These are phyloP conservation scores for Colletotrichum euphorbiae DNA, from an alignment of 2,329 filamentous ascomycete species.

Conservation along the genomic window DNA sequence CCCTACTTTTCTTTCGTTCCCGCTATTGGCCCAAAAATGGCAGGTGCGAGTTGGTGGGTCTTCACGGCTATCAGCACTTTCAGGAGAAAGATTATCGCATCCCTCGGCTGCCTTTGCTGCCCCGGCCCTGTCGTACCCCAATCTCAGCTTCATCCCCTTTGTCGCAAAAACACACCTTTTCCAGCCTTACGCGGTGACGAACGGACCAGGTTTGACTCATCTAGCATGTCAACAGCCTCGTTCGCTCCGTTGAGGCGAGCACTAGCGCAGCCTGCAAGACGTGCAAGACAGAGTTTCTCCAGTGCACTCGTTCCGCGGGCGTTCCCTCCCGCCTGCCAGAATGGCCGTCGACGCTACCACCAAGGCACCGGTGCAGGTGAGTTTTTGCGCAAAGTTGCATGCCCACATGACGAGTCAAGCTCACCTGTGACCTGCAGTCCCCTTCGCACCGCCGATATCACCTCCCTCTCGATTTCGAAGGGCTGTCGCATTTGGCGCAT, in stretches of 20 bases:
- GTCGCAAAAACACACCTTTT: background rate
- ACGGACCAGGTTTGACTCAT: background rate
- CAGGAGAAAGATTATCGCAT: too few relatives aligned
- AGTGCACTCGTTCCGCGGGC: background rate
- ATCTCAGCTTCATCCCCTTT: background rate
- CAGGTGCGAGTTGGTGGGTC: too few relatives aligned
- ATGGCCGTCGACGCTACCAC: constrained; percentile 23
- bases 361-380: constrained; percentile 12
- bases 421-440: background rate
- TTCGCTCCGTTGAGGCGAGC: constrained; percentile 14
- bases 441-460: background rate
- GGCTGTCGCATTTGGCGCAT: constrained; percentile 28
- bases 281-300: background rate
- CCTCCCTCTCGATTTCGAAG: constrained; percentile 28
- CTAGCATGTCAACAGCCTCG: constrained; percentile 1
- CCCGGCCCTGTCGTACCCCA: background rate
- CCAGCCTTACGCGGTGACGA: background rate
- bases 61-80: too few relatives aligned
- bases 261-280: background rate
- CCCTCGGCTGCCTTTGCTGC: background rate
- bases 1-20: too few relatives aligned
- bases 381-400: background rate
- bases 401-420: background rate
- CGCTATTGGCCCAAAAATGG: too few relatives aligned
- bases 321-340: background rate